Base-by-base conservation (phyloP, 257 asterid genomes). In the Ehretia macrophylla region DNA sequence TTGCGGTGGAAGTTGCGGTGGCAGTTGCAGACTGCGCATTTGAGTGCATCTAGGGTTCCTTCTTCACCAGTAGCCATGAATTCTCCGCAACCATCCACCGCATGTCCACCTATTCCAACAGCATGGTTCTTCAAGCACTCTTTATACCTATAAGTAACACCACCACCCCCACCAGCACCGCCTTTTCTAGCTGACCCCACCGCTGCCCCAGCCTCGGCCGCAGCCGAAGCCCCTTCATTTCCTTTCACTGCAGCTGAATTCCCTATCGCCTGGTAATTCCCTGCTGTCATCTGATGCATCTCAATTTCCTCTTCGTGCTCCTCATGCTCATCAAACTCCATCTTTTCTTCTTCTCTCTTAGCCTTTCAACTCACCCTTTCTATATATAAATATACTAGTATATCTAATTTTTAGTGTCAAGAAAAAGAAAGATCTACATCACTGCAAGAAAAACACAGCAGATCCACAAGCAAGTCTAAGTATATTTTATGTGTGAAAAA, bases 1-100 rank as follows among this genome's bases (percentile, higher is more conserved):
- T 81, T 78, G 8, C 94, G 83, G 90, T 87, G 96, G 80, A 87
- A 87, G 57, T 87, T 87, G 5, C 95, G 90, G 82, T 87, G 96
- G 81, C 94, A 87, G 59, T 50, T 61, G 73, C 96, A 87, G 55
- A 94, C 94, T 19, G 95, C 94, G 72, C 96, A 87, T 67, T 52
- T 67, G 20, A 87, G 84, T 4, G 84, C 74, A 17, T 82, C 91
- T 17, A 85, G 72, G 14, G 81, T 76, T 59, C 89, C 95, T 13
- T 81, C 95, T 3, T 74, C 92, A 8, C 92, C 96, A 1, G 87
- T 87, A 2, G 95, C 73, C 71, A 85, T 59, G 72, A 88, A 88
- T 68, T 88, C 96, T 1, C 96, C 80, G 63, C 96, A 87, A 4
- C 96, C 96, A 62, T 87, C 96, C 9, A 79, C 62, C 35, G 96